Evolutionary conservation across 805 yeast species (phyloP), one percentile per base, ranked within the genome.

Genomic region (Lipomyces kockii): DNA sequence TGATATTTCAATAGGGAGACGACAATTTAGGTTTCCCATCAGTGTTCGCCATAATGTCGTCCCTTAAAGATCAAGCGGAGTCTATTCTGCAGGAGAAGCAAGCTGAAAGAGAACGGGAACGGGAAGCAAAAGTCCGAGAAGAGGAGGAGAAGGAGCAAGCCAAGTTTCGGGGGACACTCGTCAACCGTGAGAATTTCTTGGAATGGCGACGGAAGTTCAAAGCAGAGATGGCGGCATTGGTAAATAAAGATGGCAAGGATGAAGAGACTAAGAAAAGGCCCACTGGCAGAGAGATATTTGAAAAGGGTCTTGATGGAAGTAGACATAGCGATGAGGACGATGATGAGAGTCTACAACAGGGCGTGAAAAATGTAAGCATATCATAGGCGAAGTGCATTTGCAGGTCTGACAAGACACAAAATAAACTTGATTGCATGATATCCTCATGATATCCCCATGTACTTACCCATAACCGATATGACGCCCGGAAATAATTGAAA

Each of bases 1-100:
- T 59, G 49, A 54, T 39, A 12, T n/a, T n/a, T 11, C 4, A 7
- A 12, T 20, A 65, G 67, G 95, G 95, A 1, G 88, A 87, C 67
- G 87, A 89, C 75, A 89, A 91, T 74, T 68, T 93, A 0, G 99
- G 99, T 0, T 89, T 94, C 84, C 97, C 97, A n/a, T 88, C 92
- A 71, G 84, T 94, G 5, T 95, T 93, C 78, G 86, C 97, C 0
- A 77, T 94, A 57, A 85, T 90, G 0, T 86, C 96, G 0, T 81
- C 86, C 8, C 82, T 92, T 63, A 94, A 94, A 74, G 98, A 94
- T 60, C 84, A 84, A 66, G 94, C 91, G 14, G 99, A 95, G 74
- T 78, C 78, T 29, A 74, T 86, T 70, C 90, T 91, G 74, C 85
- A 83, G 35, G 78, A 81, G n/a, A 87, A 88, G 71, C 81, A 90